Percentiles rank a stretch among this genome's conserved stretches.
Evolutionary conservation across 495 filamentous ascomycete genomes (phyloP).

Genomic region (Podospora sp.): DNA sequence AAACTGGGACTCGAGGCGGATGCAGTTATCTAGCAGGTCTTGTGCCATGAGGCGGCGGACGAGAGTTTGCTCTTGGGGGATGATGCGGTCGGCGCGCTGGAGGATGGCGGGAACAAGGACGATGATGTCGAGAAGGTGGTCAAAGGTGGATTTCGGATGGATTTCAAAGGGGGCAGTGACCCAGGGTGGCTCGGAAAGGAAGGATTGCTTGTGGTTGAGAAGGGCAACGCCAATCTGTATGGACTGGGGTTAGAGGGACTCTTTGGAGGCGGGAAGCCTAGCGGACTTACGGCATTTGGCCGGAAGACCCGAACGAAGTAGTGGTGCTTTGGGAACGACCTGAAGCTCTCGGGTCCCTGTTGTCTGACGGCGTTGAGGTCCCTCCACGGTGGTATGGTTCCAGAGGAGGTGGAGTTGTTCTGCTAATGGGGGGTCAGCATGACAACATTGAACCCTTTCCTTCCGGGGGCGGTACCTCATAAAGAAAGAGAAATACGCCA

Average conservation of each 20-base stretch:
- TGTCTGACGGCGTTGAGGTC: conserved; percentile 38
- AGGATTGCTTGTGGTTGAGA: conserved; percentile 47
- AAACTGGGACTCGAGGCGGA: conserved; percentile 44
- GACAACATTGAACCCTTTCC: background rate
- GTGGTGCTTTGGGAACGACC: conserved; percentile 50
- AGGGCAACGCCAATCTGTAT: conserved; percentile 46
- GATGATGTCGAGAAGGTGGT: conserved; percentile 47
- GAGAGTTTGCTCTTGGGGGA: conserved; percentile 30
- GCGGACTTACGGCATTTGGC: conserved; percentile 42
- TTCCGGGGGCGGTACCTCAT: conserved; percentile 38
- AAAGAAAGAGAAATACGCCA: conserved; percentile 46
- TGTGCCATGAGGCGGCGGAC: conserved; percentile 42
- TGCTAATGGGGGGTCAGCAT: conserved; percentile 30
- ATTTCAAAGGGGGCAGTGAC: conserved; percentile 45
- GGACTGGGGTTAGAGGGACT: background rate
- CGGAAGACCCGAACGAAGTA: conserved; percentile 53
- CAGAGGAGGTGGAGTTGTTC: conserved; percentile 35
- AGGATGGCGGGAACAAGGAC: conserved; percentile 43
- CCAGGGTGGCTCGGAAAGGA: conserved; percentile 48
- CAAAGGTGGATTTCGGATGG: conserved; percentile 47
- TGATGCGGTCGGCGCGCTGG: conserved; percentile 39
- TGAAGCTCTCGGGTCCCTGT: conserved; percentile 44
- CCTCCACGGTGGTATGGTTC: conserved; percentile 36
- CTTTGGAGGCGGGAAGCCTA: background rate
- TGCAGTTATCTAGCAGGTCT: conserved; percentile 44